Percentiles rank a stretch among this genome's conserved stretches.
Evolutionary conservation across 2,329 filamentous ascomycete species (phyloP).

Genomic region (Elsinoe ampelina): DNA sequence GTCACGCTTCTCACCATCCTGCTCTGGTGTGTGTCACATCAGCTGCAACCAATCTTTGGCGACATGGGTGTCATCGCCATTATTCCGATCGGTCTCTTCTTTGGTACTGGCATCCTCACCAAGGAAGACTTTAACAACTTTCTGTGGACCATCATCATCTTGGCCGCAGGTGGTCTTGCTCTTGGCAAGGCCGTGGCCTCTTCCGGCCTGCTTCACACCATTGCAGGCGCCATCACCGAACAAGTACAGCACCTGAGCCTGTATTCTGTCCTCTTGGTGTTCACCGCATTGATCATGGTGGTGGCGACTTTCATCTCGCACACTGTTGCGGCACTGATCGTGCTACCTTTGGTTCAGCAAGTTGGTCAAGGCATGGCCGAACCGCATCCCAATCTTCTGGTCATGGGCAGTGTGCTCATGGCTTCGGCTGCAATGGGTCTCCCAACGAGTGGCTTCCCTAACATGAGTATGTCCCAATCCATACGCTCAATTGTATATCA

Average conservation of each 20-base stretch:
- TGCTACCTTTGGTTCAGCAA: slow-evolving; percentile 79
- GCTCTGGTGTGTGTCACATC: slow-evolving; percentile 87
- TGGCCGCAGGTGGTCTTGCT: slow-evolving; percentile 84
- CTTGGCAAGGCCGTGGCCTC: slow-evolving; percentile 91
- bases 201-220: slow-evolving; percentile 81
- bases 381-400: slow-evolving; percentile 85
- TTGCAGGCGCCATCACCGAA: slow-evolving; percentile 67
- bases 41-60: slow-evolving; percentile 77
- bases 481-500: background rate
- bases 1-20: slow-evolving; percentile 77
- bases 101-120: slow-evolving; percentile 88
- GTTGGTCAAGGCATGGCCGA: slow-evolving; percentile 79
- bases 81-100: slow-evolving; percentile 90
- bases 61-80: slow-evolving; percentile 99
- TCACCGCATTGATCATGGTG: slow-evolving; percentile 73
- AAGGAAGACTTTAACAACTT: slow-evolving; percentile 99
- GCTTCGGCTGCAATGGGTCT: slow-evolving; percentile 96
- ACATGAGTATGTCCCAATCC: slow-evolving; percentile 78
- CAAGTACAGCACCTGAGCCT: slow-evolving; percentile 69
- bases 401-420: slow-evolving; percentile 94
- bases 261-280: slow-evolving; percentile 79
- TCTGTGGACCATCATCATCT: slow-evolving; percentile 98
- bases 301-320: slow-evolving; percentile 97
- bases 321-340: slow-evolving; percentile 90
- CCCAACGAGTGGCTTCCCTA: slow-evolving; percentile 93